Conservation (phyloP, 176 grass and related monocot species). For the Sorghum bicolor region Sorghum_bicolor_NCBIv3 NC_012875.2:51977501-51978000, state of each 20-base stretch:
- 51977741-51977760: slow-evolving; percentile 60
- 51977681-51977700: slow-evolving; percentile 9
- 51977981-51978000: not conserved
- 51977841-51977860: slow-evolving; percentile 36
- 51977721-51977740: slow-evolving; percentile 16
- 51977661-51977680: slow-evolving; percentile 43
- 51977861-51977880: not conserved
- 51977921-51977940: not conserved
- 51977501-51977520: slow-evolving; percentile 4
- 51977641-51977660: slow-evolving; percentile 43
- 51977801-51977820: slow-evolving; percentile 28
- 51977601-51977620: not conserved
- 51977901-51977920: slow-evolving; percentile 35
- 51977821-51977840: slow-evolving; percentile 22
- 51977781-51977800: slow-evolving; percentile 14
- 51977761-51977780: slow-evolving; percentile 27
- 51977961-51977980: not conserved
- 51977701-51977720: not conserved
- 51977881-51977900: not conserved
- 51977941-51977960: not conserved
- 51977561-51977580: slow-evolving; percentile 10
- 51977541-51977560: slow-evolving; percentile 15
- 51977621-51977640: slow-evolving; percentile 17
- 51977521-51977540: slow-evolving; percentile 16
- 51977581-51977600: slow-evolving; percentile 22